Base-by-base conservation (phyloP, 108 stramenopile genomes). In the Nannochloropsis salina region DNA sequence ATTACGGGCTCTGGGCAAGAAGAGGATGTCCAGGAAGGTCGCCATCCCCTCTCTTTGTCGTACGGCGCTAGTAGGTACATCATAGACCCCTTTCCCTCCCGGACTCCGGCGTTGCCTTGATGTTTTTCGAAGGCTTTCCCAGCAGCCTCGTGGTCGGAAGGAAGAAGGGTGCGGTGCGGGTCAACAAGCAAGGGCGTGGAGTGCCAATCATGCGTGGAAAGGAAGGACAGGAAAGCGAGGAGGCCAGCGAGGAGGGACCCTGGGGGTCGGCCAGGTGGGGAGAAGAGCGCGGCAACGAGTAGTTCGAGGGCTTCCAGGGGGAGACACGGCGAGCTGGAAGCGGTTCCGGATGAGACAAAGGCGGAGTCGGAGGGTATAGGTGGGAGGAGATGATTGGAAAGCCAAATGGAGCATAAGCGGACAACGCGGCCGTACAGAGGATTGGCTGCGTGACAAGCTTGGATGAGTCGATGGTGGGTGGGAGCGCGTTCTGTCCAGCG, bases 41-140 rank as follows among this genome's bases (percentile, higher is more conserved):
- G 15, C 61, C 61, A 74, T n/a, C 61, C 61, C 4, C 61, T 74
- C 61, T 74, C 61, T n/a, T 74, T 74, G 61, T 74, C 61, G 61
- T 74, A 74, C 20, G 61, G 61, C n/a, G 61, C 61, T 2, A 74
- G 20, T n/a, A 74, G 20, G 2, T 74, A 74, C 61, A 74, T 6
- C 61, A 74, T 74, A 4, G 61, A n/a, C n/a, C 61, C 20, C 6
- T 2, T 2, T 74, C 61, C 61, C n/a, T 74, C 61, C 61, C 61
- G 15, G 4, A 15, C 61, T 74, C 61, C 61, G 2, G 15, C 61
- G 1, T 6, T 74, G 61, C n/a, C 61, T n/a, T 74, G 61, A n/a
- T 74, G 61, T 4, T 74, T n/a, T 8, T 74, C 61, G 2, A 74
- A 74, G 61, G 61, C 61, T 74, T 3, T 74, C 20, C 0, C n/a